Base-by-base conservation (phyloP, 2,329 filamentous ascomycete genomes). In the Talaromyces atroroseus region DNA sequence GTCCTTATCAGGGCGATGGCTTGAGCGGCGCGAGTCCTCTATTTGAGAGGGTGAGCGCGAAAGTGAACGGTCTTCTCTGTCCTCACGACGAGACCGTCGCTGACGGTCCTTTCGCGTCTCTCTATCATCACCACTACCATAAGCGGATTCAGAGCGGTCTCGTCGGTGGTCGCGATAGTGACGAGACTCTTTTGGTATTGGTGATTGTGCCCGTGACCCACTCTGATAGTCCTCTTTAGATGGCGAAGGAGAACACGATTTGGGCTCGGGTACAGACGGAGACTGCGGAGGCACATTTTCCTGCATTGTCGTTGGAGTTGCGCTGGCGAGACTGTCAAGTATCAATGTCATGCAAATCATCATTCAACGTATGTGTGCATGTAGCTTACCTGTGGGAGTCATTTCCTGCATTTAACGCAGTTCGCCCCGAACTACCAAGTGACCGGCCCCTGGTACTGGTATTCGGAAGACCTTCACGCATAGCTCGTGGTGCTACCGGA, bases 401-500 rank as follows among this genome's bases (percentile, higher is more conserved):
- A 32, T 65, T 65, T 10, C 62, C 56, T 1, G 60, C 52, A 5
- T 65, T 52, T 24, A 62, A 49, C 4, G 64, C 53, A 40, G 65
- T 65, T 55, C 68, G 67, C 49, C 67, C 71, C 52, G 68, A 65
- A 50, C 66, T 64, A 16, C 74, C 69, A 58, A 76, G 76, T 18
- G 71, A 86, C 69, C 80, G 73, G 64, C 88, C 82, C 61, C 89
- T 54, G 4, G 21, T 82, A 63, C 88, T 89, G 57, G 87, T 92
- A 71, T 95, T 95, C 52, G 89, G 88, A 11, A 91, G 78, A 29
- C 91, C 90, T 72, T 94, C 88, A 61, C 92, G 83, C 90, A 97
- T 95, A 18, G 94, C 94, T 74, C 94, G 92, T 49, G 94, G 94
- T 10, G 92, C 94, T 54, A 88, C 95, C 26, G 94, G 94, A 26